Conservation (phyloP, 306 rosid genomes). For the Corylus heterophylla region DNA sequence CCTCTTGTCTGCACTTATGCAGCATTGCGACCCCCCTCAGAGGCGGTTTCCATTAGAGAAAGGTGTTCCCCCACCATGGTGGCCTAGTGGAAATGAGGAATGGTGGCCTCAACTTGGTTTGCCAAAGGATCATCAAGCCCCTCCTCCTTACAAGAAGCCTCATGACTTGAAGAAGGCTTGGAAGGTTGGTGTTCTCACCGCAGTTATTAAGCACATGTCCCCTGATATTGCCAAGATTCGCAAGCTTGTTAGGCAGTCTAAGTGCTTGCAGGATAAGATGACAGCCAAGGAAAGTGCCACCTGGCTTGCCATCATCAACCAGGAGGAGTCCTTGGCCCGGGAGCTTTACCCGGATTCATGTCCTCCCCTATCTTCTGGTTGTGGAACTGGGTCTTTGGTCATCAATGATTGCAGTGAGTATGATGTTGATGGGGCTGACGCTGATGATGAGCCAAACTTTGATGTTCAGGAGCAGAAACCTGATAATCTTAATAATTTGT, state of each 20-base stretch:
- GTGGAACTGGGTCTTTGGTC: slow-evolving; percentile 57
- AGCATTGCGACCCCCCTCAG: slow-evolving; percentile 93
- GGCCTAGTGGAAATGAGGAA: slow-evolving; percentile 79
- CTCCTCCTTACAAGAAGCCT: slow-evolving; percentile 94
- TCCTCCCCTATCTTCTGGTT: slow-evolving; percentile 48
- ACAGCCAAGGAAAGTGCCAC: slow-evolving; percentile 90
- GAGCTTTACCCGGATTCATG: slow-evolving; percentile 65
- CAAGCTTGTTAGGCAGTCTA: slow-evolving; percentile 86
- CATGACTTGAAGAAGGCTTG: slow-evolving; percentile 90
- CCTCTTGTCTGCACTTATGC: slow-evolving; percentile 83
- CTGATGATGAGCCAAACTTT: slow-evolving; percentile 49
- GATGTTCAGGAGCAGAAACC: slow-evolving; percentile 70
- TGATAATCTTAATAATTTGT: slow-evolving; percentile 38
- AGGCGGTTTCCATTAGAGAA: slow-evolving; percentile 80
- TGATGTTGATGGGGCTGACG: slow-evolving; percentile 73
- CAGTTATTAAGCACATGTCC: slow-evolving; percentile 89
- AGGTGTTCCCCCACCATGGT: slow-evolving; percentile 89
- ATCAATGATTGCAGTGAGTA: slow-evolving; percentile 67
- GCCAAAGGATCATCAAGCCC: slow-evolving; percentile 72
- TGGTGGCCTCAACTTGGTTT: slow-evolving; percentile 88
- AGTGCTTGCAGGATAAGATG: slow-evolving; percentile 90
- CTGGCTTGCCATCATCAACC: slow-evolving; percentile 84
- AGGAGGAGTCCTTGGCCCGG: slow-evolving; percentile 72
- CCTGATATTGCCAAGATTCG: slow-evolving; percentile 83
- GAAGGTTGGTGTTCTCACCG: slow-evolving; percentile 83